A percentile compares a stretch with the other conserved stretches of the same genome.
phyloP scores from a whole-genome alignment of 2,329 filamentous ascomycete genomes.

The Ustulina deusta region DNA sequence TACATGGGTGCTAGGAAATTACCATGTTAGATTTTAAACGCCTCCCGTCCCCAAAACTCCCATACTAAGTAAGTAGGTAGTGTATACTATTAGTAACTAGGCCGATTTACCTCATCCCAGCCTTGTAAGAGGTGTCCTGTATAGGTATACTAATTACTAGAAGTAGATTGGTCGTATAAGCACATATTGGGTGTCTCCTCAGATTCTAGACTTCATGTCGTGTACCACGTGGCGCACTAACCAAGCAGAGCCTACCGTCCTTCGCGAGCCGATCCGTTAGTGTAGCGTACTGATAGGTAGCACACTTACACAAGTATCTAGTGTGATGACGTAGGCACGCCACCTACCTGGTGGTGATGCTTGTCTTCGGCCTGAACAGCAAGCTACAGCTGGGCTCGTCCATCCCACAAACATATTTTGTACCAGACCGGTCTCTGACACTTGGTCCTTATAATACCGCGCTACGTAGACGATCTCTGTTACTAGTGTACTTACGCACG shows the following conservation, averaged over 20 bases:
- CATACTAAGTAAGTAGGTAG: neutral
- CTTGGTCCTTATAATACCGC: neutral
- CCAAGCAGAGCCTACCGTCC: neutral
- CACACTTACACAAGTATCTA: no score
- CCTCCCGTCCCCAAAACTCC: no score
- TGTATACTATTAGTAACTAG: neutral
- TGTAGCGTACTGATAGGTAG: slow-evolving; percentile 5
- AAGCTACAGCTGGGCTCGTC: neutral
- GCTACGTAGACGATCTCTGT: neutral
- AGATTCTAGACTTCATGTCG: neutral
- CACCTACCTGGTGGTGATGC: neutral
- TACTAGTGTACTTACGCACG: neutral
- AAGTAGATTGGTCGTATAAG: neutral
- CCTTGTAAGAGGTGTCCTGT: neutral
- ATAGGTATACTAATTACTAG: neutral
- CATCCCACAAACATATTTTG: neutral
- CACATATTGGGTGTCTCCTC: neutral
- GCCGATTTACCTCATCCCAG: neutral
- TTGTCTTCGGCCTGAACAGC: neutral
- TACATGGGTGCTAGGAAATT: no score
- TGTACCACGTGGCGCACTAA: slow-evolving; percentile 7
- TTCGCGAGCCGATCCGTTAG: slow-evolving; percentile 12
- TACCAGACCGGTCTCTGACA: neutral
- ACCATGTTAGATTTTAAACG: no score
- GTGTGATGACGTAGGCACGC: neutral